Conservation (phyloP, 352 stramenopile genomes). For the Pythium sukuiense region DNA sequence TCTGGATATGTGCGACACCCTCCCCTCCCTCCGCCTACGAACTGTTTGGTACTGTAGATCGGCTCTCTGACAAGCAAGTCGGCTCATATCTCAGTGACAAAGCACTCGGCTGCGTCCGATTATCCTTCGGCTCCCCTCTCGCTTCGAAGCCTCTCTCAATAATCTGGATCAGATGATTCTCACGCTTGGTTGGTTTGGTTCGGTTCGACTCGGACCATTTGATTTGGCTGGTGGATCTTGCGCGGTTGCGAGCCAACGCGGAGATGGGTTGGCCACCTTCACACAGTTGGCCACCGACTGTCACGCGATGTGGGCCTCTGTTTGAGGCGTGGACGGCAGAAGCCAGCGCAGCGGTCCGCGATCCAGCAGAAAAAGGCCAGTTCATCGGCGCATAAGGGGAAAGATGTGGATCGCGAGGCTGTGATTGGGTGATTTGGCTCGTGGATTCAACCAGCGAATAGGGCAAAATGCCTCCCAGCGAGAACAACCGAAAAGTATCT, state of each 20-base stretch:
- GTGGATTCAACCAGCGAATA: slow-evolving; percentile 34
- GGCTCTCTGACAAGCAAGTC: not conserved
- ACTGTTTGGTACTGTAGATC: no score
- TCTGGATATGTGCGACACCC: not conserved
- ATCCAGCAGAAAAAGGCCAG: slow-evolving; percentile 25
- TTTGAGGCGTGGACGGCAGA: slow-evolving; percentile 22
- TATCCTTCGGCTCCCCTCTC: slow-evolving; percentile 15
- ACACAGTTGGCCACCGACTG: slow-evolving; percentile 28
- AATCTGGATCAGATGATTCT: slow-evolving; percentile 12
- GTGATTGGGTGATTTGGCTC: slow-evolving; percentile 23
- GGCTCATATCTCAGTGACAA: not conserved
- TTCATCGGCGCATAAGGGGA: slow-evolving; percentile 23
- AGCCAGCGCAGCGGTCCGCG: slow-evolving; percentile 25
- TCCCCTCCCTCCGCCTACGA: no score
- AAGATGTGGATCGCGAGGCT: slow-evolving; percentile 25
- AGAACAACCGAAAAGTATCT: slow-evolving; percentile 34
- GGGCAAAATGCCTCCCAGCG: slow-evolving; percentile 19
- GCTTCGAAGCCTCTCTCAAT: slow-evolving; percentile 1
- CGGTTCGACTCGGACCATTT: not conserved
- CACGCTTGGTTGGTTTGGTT: no score
- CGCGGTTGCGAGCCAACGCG: slow-evolving; percentile 9
- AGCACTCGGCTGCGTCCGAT: slow-evolving; percentile 1
- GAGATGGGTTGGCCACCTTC: slow-evolving; percentile 10
- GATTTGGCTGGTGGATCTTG: slow-evolving; percentile 16
- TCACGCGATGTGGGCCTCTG: slow-evolving; percentile 13